Evolutionary conservation across 2,329 filamentous ascomycete species (phyloP).

Genomic region (Pseudogymnoascus sp.): DNA sequence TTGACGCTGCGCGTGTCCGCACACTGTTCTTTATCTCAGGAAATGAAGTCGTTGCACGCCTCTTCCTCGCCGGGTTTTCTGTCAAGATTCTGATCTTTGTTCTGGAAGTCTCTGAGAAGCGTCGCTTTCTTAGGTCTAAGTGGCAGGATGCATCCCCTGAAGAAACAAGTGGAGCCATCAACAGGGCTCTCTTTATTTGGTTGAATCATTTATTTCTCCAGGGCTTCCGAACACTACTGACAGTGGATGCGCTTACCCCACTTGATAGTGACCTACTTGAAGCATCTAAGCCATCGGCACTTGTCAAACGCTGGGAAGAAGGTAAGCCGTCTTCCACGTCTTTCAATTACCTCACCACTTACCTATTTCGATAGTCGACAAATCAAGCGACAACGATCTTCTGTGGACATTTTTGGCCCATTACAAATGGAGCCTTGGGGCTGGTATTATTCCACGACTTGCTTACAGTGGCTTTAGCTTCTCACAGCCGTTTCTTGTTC

Average conservation of each 20-base stretch:
- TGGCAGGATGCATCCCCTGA: constrained; percentile 23
- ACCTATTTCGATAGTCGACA: not conserved
- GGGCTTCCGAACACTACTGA: constrained; percentile 25
- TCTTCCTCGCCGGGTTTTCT: constrained; percentile 27
- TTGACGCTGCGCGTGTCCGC: constrained; percentile 39
- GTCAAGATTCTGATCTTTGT: constrained; percentile 32
- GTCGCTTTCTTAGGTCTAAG: constrained; percentile 29
- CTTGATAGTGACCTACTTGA: constrained; percentile 27
- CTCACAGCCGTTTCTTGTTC: constrained; percentile 42
- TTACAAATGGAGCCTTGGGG: constrained; percentile 14
- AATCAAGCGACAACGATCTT: constrained; percentile 2
- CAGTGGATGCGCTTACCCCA: constrained; percentile 24
- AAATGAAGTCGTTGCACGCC: constrained; percentile 23
- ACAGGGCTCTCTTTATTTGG: constrained; percentile 35
- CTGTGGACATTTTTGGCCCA: constrained; percentile 12
- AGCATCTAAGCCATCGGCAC: not conserved
- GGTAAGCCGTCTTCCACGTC: not conserved
- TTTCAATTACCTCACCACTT: not conserved
- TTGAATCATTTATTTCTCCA: constrained; percentile 29
- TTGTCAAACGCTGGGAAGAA: not conserved
- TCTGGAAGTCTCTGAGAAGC: constrained; percentile 33
- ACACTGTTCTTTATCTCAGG: constrained; percentile 38
- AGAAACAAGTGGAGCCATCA: constrained; percentile 32
- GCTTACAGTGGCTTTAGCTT: constrained; percentile 38
- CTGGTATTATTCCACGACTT: constrained; percentile 33